Conservation (phyloP, 805 yeast species). For the Candida silvatica region DNA sequence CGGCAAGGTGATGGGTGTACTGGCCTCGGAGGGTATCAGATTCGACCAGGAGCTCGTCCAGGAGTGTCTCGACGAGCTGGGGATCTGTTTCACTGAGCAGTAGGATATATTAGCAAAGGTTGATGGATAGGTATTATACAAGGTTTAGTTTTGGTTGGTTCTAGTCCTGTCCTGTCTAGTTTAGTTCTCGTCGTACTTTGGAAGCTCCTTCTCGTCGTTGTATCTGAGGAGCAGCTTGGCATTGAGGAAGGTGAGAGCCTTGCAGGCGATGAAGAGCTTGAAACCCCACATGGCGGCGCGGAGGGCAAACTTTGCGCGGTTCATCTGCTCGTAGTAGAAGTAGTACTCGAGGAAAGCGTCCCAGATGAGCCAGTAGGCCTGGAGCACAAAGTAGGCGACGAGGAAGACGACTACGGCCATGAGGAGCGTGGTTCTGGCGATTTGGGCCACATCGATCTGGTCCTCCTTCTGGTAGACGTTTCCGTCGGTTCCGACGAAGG, state of each 20-base stretch:
- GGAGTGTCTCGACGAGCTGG: constrained; percentile 21
- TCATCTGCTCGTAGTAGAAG: constrained; percentile 1
- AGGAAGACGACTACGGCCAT: constrained; percentile 8
- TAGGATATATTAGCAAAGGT: not conserved
- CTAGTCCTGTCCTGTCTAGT: not conserved
- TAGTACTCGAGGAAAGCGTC: constrained; percentile 5
- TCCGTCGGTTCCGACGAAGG: constrained; percentile 5
- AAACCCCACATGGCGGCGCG: constrained; percentile 11
- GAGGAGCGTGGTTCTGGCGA: constrained; percentile 16
- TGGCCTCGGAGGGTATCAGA: constrained; percentile 10
- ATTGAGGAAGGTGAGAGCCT: constrained; percentile 14
- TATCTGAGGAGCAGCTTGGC: constrained; percentile 12
- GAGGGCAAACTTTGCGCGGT: constrained; percentile 3
- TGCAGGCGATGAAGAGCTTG: constrained; percentile 11
- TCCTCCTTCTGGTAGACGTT: constrained; percentile 14
- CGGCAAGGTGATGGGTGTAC: constrained; percentile 8
- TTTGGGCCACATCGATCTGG: constrained; percentile 9
- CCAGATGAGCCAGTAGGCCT: constrained; percentile 8
- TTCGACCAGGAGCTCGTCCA: constrained; percentile 13
- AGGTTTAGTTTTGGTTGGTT: not conserved
- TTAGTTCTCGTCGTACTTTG: constrained; percentile 15
- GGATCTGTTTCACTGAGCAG: constrained; percentile 17
- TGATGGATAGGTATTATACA: not conserved
- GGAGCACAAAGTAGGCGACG: constrained; percentile 7
- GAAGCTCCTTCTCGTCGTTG: constrained; percentile 19